Evolutionary conservation across 139 green algal species (phyloP), one percentile per base, ranked within the genome.

Genomic region (Edaphochlamys debaryana): DNA sequence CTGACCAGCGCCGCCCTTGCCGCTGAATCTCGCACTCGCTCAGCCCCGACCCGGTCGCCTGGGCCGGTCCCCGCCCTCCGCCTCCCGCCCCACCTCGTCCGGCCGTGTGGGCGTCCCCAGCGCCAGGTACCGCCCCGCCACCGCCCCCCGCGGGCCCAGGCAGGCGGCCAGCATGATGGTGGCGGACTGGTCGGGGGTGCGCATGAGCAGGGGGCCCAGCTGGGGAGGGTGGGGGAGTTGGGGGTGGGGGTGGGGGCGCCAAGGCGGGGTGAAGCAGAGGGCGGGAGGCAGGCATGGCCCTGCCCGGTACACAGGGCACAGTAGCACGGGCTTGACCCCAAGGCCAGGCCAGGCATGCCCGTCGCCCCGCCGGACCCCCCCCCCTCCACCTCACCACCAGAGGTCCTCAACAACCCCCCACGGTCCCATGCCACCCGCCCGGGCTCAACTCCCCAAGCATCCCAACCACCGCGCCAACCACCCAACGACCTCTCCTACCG

Each of bases 131-230:
- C 62, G n/a, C 0, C 86, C 86, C 45, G 80, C 86, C 60, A 92
- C 82, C 48, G 62, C 29, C 9, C 37, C 15, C 3, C 67, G 71
- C 6, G 91, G 89, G 19, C 85, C 86, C 0, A 80, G 86, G 32
- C 80, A 84, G 13, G 91, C 91, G 38, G 82, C 77, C 58, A 94
- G 54, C 73, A 94, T 85, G 78, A 85, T 20, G 69, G 17, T 32
- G 1, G 75, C 60, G 5, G 75, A 82, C 41, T 72, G 80, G 5
- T 85, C 79, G 34, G 88, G 85, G 11, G 81, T 89, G 70, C 84
- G 84, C 40, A 90, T 75, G 52, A 78, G 69, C 52, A 79, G 71
- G 20, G 83, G 86, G 45, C 92, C 68, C 8, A 86, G 19, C 48
- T 67, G 67, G 25, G 68, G 17, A 58, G 20, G 50, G 50, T n/a